Base-by-base conservation (phyloP, 495 filamentous ascomycete species). In the Lepidopterella palustris region DNA sequence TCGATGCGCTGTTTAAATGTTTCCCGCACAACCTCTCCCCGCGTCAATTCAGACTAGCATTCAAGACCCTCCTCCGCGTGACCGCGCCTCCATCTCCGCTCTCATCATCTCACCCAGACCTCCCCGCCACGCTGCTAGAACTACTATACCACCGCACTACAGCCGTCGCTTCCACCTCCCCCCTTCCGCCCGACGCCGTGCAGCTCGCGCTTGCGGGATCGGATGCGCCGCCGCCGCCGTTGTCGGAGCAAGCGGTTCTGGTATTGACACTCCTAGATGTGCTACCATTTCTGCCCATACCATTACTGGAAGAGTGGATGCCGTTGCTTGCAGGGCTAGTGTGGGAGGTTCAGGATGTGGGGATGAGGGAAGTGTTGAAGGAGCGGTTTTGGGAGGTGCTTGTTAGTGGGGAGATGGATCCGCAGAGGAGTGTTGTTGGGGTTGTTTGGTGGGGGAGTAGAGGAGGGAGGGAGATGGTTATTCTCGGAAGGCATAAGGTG, bases 21-120 rank as follows among this genome's bases (percentile, higher is more conserved):
- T 98, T 97, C 73, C 95, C 93, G 2, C 64, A 77, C 5, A 87
- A 88, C 61, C 83, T 98, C 15, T 92, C 90, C 1, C 81, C 86
- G 3, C 82, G 90, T 5, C 93, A 98, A 75, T 97, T 98, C 75
- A 84, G 92, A 35, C 80, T 97, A 15, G 93, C 92, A 23, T 92
- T 96, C 80, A 90, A 88, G 70, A 92, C 90, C 6, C 76, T 97
- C 53, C 82, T 97, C 64, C 85, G 86, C 65, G 85, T 97, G 53
- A 82, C 89, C n/a, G 84, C 87, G 2, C 90, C 92, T 21, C 92
- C 93, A 0, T 88, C 84, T 29, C 81, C 80, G 15, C 75, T 96
- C 31, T 81, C 87, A 15, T 82, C 79, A 49, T 79, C 73, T 6
- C 84, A 95, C 53, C 90, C 88, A 1, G 76, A 88, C 56, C 80